Percentiles rank a stretch among this genome's conserved stretches.
Evolutionary conservation across 495 filamentous ascomycete genomes (phyloP).

Genomic region (Apodospora peruviana): DNA sequence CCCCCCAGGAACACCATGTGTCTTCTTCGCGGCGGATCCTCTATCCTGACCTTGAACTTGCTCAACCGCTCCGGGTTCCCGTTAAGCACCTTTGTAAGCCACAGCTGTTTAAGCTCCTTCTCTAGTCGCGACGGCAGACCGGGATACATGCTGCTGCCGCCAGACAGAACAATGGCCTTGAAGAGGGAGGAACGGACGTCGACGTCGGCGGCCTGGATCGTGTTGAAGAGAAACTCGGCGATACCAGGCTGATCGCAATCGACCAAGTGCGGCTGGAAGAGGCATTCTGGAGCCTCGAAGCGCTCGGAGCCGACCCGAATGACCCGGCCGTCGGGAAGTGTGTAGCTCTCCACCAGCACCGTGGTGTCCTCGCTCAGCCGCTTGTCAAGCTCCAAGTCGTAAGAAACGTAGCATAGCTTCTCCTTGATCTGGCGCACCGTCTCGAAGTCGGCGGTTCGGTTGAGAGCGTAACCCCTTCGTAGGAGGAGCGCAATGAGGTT

Average conservation of each 20-base stretch:
- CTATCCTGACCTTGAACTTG: conserved; percentile 99
- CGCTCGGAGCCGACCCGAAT: conserved; percentile 94
- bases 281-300: conserved; percentile 95
- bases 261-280: conserved; percentile 98
- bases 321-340: conserved; percentile 89
- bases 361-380: conserved; percentile 95
- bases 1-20: conserved; percentile 99
- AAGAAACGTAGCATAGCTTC: conserved; percentile 98
- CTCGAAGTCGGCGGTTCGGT: conserved; percentile 98
- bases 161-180: conserved; percentile 94
- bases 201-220: conserved; percentile 91
- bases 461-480: conserved; percentile 91
- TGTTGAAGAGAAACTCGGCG: conserved; percentile 96
- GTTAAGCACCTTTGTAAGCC: conserved; percentile 85
- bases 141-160: conserved; percentile 97
- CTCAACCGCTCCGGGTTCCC: conserved; percentile 88
- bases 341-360: conserved; percentile 95
- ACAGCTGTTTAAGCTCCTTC: conserved; percentile 98
- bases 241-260: conserved; percentile 97
- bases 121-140: conserved; percentile 90
- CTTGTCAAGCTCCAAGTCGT: conserved; percentile 95
- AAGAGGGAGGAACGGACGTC: conserved; percentile 90
- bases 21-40: conserved; percentile 89
- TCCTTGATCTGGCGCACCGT: conserved; percentile 99
- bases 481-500: conserved; percentile 95